Conservation (phyloP, 179 eudicot species). For the Pouteria campechiana region DNA sequence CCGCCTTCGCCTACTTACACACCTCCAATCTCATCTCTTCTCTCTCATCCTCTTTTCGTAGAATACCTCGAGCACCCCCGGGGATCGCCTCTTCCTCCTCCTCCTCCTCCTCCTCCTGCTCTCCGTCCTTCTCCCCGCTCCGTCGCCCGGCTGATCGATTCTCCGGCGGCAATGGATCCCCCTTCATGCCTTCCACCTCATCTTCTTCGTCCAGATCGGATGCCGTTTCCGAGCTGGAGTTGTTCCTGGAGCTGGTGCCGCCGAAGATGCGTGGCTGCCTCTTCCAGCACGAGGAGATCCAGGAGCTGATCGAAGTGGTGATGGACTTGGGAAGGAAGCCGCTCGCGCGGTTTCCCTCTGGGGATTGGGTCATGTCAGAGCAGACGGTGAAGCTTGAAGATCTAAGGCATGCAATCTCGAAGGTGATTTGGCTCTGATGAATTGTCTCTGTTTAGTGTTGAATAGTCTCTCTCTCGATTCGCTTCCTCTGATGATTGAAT, state of each 20-base stretch:
- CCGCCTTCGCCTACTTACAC: slow-evolving; percentile 34
- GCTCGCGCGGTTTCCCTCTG: slow-evolving; percentile 85
- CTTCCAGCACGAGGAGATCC: slow-evolving; percentile 47
- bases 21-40: slow-evolving; percentile 17
- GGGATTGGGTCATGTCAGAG: slow-evolving; percentile 86
- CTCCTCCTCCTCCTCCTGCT: slow-evolving; percentile 20
- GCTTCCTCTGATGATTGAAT: too few species aligned
- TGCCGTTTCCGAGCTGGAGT: slow-evolving; percentile 52
- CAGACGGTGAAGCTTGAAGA: slow-evolving; percentile 71
- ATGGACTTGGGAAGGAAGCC: slow-evolving; percentile 95
- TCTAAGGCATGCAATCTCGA: slow-evolving; percentile 68
- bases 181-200: slow-evolving; percentile 21
- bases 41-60: slow-evolving; percentile 60
- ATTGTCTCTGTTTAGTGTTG: too few species aligned
- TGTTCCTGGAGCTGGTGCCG: slow-evolving; percentile 81
- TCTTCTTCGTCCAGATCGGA: slow-evolving; percentile 18
- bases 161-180: slow-evolving; percentile 43
- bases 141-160: slow-evolving; percentile 70
- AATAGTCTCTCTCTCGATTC: too few species aligned
- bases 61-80: slow-evolving; percentile 36
- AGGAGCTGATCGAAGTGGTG: slow-evolving; percentile 71
- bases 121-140: slow-evolving; percentile 44
- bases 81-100: slow-evolving; percentile 24
- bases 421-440: slow-evolving; percentile 32
- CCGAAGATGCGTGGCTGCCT: slow-evolving; percentile 54